Evolutionary conservation across 2,329 filamentous ascomycete genomes (phyloP).

Genomic region (Rhinocladiella mackenziei): DNA sequence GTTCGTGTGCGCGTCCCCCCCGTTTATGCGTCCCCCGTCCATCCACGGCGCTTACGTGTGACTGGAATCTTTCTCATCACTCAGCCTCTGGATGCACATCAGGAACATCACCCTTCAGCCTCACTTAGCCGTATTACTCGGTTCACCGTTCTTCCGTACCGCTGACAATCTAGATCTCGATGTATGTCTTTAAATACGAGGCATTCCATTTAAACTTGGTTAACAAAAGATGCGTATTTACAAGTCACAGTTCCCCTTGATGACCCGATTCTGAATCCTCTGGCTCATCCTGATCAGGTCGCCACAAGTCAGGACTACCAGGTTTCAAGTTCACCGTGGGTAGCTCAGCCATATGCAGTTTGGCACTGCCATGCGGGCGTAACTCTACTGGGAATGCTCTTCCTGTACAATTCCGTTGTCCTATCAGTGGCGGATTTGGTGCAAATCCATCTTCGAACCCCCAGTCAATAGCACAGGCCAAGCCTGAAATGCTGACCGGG

Average conservation of each 20-base stretch:
- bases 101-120: neutral
- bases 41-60: too few species aligned
- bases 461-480: constrained; percentile 42
- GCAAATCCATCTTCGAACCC: constrained; percentile 35
- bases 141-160: neutral
- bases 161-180: neutral
- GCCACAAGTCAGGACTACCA: constrained; percentile 24
- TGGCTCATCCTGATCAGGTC: constrained; percentile 1
- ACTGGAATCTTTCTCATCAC: neutral
- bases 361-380: constrained; percentile 47
- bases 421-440: constrained; percentile 34
- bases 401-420: constrained; percentile 36
- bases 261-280: neutral
- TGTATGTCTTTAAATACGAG: too few species aligned
- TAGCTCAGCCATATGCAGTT: constrained; percentile 47
- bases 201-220: too few species aligned
- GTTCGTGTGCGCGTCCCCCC: too few species aligned
- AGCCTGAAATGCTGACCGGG: constrained; percentile 38
- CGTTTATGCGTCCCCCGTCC: too few species aligned
- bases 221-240: too few species aligned
- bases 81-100: neutral
- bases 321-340: constrained; percentile 33
- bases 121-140: neutral
- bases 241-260: constrained; percentile 4
- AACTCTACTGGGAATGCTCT: constrained; percentile 37